Evolutionary conservation across 1,284 basidiomycete genomes (phyloP), one percentile per base, ranked within the genome.

Genomic region (Boletus sp.): DNA sequence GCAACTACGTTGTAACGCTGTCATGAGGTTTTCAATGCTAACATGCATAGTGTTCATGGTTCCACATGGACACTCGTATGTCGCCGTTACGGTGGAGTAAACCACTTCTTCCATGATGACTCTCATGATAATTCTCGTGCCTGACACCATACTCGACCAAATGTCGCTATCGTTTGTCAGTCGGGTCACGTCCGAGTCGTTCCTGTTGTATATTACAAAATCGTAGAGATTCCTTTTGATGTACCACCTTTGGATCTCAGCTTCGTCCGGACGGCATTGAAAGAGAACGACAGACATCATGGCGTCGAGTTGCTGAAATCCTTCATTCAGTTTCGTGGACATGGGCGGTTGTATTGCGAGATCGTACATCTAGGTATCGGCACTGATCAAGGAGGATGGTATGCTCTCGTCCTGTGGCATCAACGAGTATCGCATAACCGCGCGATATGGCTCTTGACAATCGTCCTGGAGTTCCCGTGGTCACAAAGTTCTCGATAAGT

Each of bases 331-430:
- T 21, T 40, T 35, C 16, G 4, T 14, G 17, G 28, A 23, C 6
- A 19, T 1, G 28, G 3, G 11, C 8, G 14, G 27, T 33, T 21
- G 8, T 2, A 13, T n/a, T 11, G 10, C 13, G 16, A 23, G 5
- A 25, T 5, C 55, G 19, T 52, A 60, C 59, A 27, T 60, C 37
- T 19, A 60, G 28, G 25, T 19, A 27, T 58, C 7, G 49, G 30
- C 55, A 58, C 11, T 52, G 50, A 13, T 60, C 59, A 16, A 58
- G 50, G 9, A 48, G 43, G 19, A 58, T 30, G 5, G 25, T 4
- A 21, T 58, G 55, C 35, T 60, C 55, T 9, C 44, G 23, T 21
- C 59, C 59, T 16, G 58, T 60, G 7, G 55, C 49, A 38, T 59
- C 61, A 23, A 62, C 33, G 4, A 62, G 51, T 14, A 51, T 40